Conservation (phyloP, 257 asterid species). For the Cynanchum wilfordii region DNA sequence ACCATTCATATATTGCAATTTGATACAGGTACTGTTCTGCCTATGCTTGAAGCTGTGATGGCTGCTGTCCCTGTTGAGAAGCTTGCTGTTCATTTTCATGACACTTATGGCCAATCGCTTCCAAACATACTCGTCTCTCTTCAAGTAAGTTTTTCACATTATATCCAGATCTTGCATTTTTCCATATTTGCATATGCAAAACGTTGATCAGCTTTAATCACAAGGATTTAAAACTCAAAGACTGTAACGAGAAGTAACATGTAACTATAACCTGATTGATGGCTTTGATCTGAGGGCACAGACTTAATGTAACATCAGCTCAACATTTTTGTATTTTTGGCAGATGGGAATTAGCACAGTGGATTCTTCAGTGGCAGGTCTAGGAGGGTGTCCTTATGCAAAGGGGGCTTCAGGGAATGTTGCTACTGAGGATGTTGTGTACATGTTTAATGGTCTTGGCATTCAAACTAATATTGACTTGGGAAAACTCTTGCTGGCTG, state of each 20-base stretch:
- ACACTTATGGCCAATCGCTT: conserved; percentile 87
- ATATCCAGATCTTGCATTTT: not conserved
- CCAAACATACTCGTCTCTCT: conserved; percentile 83
- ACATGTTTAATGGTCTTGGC: conserved; percentile 84
- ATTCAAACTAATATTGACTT: conserved; percentile 59
- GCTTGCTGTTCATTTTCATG: conserved; percentile 92
- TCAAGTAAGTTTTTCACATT: conserved; percentile 54
- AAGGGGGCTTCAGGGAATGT: conserved; percentile 94
- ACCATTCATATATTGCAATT: conserved; percentile 3
- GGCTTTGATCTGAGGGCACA: not conserved
- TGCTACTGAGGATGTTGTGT: conserved; percentile 86
- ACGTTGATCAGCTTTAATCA: not conserved
- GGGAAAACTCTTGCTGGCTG: conserved; percentile 64
- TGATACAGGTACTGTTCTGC: conserved; percentile 59
- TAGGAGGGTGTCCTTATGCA: conserved; percentile 95
- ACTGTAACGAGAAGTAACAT: not conserved
- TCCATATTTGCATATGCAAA: not conserved
- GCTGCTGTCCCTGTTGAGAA: conserved; percentile 79
- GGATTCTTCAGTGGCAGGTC: conserved; percentile 81
- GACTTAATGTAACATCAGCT: not conserved
- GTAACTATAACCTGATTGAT: not conserved
- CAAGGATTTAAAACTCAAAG: not conserved
- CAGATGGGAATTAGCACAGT: conserved; percentile 90
- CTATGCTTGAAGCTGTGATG: conserved; percentile 93
- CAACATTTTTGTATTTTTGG: not conserved